Evolutionary conservation across 2,329 filamentous ascomycete species (phyloP).

Genomic region (Colletotrichum orchidophilum): DNA sequence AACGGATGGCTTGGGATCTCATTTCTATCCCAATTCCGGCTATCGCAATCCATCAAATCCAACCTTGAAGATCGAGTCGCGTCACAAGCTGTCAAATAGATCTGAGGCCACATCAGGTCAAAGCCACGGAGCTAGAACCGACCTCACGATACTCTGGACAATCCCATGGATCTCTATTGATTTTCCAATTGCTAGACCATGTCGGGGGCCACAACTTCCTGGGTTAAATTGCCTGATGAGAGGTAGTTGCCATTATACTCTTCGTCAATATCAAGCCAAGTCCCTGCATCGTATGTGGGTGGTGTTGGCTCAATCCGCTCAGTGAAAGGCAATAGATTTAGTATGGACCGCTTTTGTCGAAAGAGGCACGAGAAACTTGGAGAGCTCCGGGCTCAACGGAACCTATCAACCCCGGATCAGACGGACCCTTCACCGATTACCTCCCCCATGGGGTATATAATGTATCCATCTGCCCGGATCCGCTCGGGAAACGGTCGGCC

Average conservation of each 20-base stretch:
- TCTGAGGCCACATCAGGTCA: background rate
- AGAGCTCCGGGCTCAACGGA: background rate
- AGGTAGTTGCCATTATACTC: too few species aligned
- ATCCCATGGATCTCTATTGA: background rate
- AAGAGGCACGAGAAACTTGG: background rate
- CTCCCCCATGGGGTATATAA: background rate
- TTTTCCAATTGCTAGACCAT: background rate
- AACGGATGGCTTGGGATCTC: background rate
- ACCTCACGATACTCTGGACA: background rate
- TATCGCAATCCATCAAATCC: background rate
- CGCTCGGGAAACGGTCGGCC: background rate
- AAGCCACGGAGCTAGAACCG: background rate
- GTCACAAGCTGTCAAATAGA: background rate
- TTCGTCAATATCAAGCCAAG: too few species aligned
- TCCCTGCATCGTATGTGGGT: too few species aligned
- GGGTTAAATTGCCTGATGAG: too few species aligned
- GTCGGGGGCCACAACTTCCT: background rate
- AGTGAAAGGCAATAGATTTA: too few species aligned
- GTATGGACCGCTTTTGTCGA: background rate
- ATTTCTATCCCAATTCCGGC: background rate
- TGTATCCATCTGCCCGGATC: background rate
- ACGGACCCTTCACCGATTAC: background rate
- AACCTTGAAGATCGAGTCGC: background rate
- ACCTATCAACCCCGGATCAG: constrained; percentile 1
- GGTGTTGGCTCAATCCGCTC: background rate